These are phyloP conservation scores for Crithidia bombi DNA, from an alignment of 208 protist genomes.

Conservation along the genomic window DNA sequence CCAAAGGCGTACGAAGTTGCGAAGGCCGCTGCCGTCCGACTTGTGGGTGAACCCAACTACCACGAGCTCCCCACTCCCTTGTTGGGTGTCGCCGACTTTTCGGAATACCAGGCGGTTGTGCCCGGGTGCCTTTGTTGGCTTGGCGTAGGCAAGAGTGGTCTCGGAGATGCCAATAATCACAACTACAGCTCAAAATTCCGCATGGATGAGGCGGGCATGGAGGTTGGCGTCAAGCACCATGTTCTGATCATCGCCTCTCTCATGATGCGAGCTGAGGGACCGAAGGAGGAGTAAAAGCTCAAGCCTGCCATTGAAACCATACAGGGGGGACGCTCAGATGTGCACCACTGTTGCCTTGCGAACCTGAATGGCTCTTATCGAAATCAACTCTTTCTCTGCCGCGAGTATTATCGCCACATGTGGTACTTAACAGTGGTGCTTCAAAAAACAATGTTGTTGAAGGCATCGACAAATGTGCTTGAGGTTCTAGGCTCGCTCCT, in stretches of 20 bases:
- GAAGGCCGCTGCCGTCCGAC: conserved; percentile 41
- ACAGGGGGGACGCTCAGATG: neutral
- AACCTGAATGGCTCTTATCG: neutral
- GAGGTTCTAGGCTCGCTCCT: too few species aligned
- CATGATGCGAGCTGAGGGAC: conserved; percentile 45
- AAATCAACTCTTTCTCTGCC: too few species aligned
- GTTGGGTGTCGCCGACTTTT: conserved; percentile 76
- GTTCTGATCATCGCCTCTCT: conserved; percentile 69
- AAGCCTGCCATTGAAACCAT: neutral
- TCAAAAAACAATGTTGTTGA: too few species aligned
- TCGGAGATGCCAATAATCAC: conserved; percentile 49
- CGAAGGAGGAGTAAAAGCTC: conserved; percentile 19
- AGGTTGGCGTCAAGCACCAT: conserved; percentile 65
- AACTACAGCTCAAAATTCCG: conserved; percentile 78
- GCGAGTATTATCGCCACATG: too few species aligned
- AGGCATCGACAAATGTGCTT: too few species aligned
- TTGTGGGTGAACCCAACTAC: conserved; percentile 57
- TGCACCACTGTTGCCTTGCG: neutral
- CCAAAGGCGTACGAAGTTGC: conserved; percentile 68
- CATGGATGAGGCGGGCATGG: conserved; percentile 73
- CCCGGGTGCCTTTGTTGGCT: conserved; percentile 81
- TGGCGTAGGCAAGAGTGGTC: conserved; percentile 43
- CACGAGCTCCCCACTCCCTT: conserved; percentile 52
- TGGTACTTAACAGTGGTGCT: too few species aligned
- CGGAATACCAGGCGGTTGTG: conserved; percentile 70